Evolutionary conservation across 345 rosid species (phyloP).

Genomic region (Isatis tinctoria): DNA sequence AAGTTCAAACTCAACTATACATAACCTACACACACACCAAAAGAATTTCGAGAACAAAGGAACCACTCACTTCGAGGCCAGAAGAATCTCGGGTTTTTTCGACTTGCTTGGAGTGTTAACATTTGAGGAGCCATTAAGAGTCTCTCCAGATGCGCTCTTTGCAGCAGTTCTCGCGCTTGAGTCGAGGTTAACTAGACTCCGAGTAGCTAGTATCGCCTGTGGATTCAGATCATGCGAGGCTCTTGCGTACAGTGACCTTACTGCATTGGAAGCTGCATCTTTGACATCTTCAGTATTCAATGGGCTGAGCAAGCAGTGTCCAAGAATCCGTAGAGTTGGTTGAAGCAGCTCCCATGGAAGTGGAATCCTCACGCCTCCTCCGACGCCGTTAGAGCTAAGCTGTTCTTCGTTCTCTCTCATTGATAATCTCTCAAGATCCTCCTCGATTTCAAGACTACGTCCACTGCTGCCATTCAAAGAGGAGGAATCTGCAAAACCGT

Average conservation of each 20-base stretch:
- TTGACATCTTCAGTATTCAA: constrained; percentile 70
- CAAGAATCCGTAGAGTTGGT: constrained; percentile 68
- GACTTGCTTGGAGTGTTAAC: constrained; percentile 80
- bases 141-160: constrained; percentile 43
- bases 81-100: constrained; percentile 78
- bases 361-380: constrained; percentile 66
- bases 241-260: constrained; percentile 75
- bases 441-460: constrained; percentile 34
- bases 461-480: constrained; percentile 28
- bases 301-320: constrained; percentile 86
- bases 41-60: neutral
- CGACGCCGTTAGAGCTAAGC: constrained; percentile 23
- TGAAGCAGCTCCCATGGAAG: constrained; percentile 93
- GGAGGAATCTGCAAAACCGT: constrained; percentile 15
- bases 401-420: constrained; percentile 32
- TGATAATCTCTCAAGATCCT: constrained; percentile 37
- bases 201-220: constrained; percentile 77
- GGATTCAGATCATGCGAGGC: constrained; percentile 94
- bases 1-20: constrained; percentile 24
- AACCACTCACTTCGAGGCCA: constrained; percentile 75
- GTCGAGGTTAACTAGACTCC: constrained; percentile 84
- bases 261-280: constrained; percentile 70
- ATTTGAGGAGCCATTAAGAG: constrained; percentile 51
- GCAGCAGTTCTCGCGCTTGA: constrained; percentile 56
- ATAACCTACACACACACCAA: constrained; percentile 19